These are phyloP conservation scores for Hyphodiscus sp. DNA, from an alignment of 2,329 filamentous ascomycete genomes.

Conservation along the genomic window DNA sequence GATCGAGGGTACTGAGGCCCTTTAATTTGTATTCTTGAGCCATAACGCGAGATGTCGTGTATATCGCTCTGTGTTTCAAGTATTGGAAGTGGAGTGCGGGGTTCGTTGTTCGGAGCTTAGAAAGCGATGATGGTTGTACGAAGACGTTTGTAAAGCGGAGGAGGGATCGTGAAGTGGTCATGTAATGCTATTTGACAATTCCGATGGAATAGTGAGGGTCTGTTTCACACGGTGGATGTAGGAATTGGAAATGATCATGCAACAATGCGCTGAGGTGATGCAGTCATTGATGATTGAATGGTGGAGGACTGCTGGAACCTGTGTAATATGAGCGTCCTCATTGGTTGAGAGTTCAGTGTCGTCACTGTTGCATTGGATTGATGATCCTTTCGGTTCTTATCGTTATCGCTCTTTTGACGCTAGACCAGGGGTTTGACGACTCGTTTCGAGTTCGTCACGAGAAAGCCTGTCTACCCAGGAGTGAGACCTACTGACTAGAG, in stretches of 20 bases:
- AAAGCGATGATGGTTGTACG: neutral
- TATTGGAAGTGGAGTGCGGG: slow-evolving; percentile 9
- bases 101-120: slow-evolving; percentile 8
- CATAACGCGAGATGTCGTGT: slow-evolving; percentile 23
- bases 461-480: no score
- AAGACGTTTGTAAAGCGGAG: neutral
- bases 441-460: neutral
- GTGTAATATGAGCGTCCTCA: neutral
- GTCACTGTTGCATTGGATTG: neutral
- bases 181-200: neutral
- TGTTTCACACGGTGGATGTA: neutral
- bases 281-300: neutral
- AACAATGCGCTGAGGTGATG: neutral
- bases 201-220: neutral
- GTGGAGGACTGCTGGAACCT: neutral
- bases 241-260: neutral
- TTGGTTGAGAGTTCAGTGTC: neutral
- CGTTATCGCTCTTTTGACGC: neutral
- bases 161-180: neutral
- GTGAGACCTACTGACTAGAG: no score
- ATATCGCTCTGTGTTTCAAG: slow-evolving; percentile 5
- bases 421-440: neutral
- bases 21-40: slow-evolving; percentile 65
- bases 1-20: slow-evolving; percentile 63
- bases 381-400: neutral